phyloP scores from a whole-genome alignment of 495 filamentous ascomycete species.

The Xylaria cubensis region DNA sequence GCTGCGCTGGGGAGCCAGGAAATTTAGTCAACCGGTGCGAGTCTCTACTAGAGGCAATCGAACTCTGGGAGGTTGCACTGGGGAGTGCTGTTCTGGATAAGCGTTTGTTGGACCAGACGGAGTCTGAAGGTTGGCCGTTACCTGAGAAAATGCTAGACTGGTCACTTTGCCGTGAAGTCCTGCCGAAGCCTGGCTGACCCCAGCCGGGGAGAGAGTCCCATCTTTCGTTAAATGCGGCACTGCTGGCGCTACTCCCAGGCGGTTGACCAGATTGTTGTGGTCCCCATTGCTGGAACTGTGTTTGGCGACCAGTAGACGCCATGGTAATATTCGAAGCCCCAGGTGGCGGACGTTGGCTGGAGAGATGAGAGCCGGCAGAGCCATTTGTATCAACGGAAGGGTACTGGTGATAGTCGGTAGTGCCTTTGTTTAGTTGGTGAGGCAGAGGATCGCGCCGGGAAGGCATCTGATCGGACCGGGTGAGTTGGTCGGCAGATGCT shows the following conservation, averaged over 20 bases:
- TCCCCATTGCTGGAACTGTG: conserved; percentile 77
- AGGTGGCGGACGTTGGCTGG: conserved; percentile 74
- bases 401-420: conserved; percentile 89
- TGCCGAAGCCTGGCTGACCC: conserved; percentile 37
- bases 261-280: conserved; percentile 39
- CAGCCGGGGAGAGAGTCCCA: conserved; percentile 71
- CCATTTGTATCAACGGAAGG: conserved; percentile 69
- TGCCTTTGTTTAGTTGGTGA: conserved; percentile 79
- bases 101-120: conserved; percentile 66
- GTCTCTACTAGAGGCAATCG: conserved; percentile 54
- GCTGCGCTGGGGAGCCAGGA: conserved; percentile 49
- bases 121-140: conserved; percentile 74
- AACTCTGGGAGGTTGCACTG: conserved; percentile 57
- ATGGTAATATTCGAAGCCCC: conserved; percentile 68
- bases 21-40: conserved; percentile 59
- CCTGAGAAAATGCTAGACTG: conserved; percentile 65
- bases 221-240: conserved; percentile 57
- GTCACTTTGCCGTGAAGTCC: conserved; percentile 51
- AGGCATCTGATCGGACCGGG: conserved; percentile 69
- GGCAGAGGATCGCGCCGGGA: conserved; percentile 74
- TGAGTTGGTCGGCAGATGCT: conserved; percentile 76
- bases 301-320: conserved; percentile 71
- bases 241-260: conserved; percentile 59
- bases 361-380: conserved; percentile 63
- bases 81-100: conserved; percentile 64